These are phyloP conservation scores for Rhodotorula glutinis DNA, from an alignment of 1,284 basidiomycete genomes.

Conservation along the genomic window DNA sequence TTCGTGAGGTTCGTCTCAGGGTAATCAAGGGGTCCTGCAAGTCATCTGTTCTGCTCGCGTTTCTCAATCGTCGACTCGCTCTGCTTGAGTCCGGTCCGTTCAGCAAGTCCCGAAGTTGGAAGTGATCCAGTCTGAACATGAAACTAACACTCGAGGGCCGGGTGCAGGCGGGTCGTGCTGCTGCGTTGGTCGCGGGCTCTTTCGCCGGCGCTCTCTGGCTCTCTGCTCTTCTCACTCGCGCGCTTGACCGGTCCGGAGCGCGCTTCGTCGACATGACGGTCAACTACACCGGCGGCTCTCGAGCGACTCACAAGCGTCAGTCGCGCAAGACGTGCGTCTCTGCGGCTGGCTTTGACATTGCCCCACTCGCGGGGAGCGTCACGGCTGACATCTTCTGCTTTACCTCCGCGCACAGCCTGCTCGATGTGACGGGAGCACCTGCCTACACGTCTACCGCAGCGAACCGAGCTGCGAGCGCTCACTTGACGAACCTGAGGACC, in stretches of 20 bases:
- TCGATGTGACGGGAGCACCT: constrained; percentile 1
- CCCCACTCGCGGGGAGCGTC: background rate
- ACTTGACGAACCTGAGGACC: background rate
- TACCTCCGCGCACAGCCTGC: background rate
- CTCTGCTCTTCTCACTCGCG: no score
- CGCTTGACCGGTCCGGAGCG: background rate
- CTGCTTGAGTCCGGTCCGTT: no score
- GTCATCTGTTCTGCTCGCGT: no score
- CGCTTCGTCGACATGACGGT: background rate
- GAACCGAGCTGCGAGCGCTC: background rate
- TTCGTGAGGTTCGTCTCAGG: no score
- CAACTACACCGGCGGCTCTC: constrained; percentile 5
- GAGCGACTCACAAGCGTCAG: background rate
- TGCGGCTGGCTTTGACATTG: background rate
- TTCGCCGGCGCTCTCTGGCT: no score
- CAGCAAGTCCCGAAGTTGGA: no score
- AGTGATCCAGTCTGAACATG: no score
- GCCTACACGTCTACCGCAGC: background rate
- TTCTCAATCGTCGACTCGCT: no score
- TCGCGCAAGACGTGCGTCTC: background rate
- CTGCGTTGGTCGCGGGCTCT: no score
- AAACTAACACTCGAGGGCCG: no score
- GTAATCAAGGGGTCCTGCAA: background rate
- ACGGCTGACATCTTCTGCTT: no score
- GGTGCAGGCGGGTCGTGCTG: no score